A percentile compares a stretch with the other conserved stretches of the same genome.
phyloP scores from a whole-genome alignment of 2,329 filamentous ascomycete species.

The Pestalotiopsis fici region DNA sequence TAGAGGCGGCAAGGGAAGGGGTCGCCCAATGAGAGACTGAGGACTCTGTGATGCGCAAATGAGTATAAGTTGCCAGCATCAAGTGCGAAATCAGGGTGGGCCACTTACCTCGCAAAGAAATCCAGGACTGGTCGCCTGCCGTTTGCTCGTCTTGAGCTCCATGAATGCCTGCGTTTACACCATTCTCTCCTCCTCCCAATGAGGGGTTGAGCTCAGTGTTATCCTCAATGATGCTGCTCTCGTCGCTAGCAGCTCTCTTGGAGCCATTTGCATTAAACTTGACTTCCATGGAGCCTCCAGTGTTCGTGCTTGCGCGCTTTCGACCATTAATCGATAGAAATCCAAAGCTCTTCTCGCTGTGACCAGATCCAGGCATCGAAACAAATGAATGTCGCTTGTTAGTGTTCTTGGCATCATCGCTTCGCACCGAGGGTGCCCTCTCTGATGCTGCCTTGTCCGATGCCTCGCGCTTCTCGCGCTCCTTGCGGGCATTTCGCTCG shows the following conservation, averaged over 20 bases:
- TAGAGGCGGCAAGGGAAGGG: constrained; percentile 29
- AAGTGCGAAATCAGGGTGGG: not conserved
- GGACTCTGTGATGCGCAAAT: constrained; percentile 36
- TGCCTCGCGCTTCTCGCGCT: constrained; percentile 39
- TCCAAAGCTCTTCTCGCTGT: constrained; percentile 39
- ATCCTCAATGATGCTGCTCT: too few species aligned
- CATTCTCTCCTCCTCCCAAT: not conserved
- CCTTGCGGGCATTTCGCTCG: constrained; percentile 52
- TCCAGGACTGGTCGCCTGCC: constrained; percentile 21
- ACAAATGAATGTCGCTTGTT: constrained; percentile 33
- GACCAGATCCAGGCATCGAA: constrained; percentile 46
- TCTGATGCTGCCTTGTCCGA: constrained; percentile 12
- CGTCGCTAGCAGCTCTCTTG: not conserved
- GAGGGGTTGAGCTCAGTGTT: not conserved
- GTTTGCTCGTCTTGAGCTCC: constrained; percentile 20
- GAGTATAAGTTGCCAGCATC: not conserved
- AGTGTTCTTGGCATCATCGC: constrained; percentile 26
- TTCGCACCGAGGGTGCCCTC: constrained; percentile 24
- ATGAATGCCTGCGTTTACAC: constrained; percentile 10
- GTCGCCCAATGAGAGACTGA: constrained; percentile 46
- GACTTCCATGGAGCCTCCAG: not conserved
- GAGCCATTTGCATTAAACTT: constrained; percentile 8
- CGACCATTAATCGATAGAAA: constrained; percentile 44
- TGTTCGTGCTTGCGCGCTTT: constrained; percentile 15
- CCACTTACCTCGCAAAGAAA: constrained; percentile 35